Conservation (phyloP, 805 yeast species). For the Grigorovia humatica region DNA sequence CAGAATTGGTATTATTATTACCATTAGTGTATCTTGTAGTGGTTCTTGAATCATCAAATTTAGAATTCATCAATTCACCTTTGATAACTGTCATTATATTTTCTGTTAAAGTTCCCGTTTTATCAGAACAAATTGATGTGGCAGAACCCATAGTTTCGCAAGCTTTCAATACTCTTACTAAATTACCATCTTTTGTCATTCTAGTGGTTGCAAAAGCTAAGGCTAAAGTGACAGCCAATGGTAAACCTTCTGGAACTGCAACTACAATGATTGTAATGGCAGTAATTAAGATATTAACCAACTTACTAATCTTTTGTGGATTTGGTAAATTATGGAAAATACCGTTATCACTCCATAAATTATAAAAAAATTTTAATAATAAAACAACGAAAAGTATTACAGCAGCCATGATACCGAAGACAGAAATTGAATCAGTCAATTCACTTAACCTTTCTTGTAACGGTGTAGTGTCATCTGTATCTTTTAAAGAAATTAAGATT, state of each 20-base stretch:
- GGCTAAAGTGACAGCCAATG: slow-evolving; percentile 93
- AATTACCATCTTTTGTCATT: slow-evolving; percentile 92
- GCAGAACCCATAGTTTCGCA: slow-evolving; percentile 99
- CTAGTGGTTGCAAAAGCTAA: slow-evolving; percentile 96
- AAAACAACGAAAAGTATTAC: slow-evolving; percentile 68
- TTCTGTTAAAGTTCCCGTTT: slow-evolving; percentile 91
- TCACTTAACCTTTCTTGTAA: slow-evolving; percentile 70
- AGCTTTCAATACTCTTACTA: slow-evolving; percentile 85
- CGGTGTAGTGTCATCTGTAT: slow-evolving; percentile 79
- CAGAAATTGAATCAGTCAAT: slow-evolving; percentile 90
- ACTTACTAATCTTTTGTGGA: slow-evolving; percentile 73
- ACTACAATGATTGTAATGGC: slow-evolving; percentile 91
- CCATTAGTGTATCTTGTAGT: neutral
- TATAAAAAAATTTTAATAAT: slow-evolving; percentile 61
- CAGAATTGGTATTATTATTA: slow-evolving; percentile 9
- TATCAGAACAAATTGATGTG: slow-evolving; percentile 86
- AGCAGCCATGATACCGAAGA: slow-evolving; percentile 84
- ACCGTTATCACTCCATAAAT: slow-evolving; percentile 37
- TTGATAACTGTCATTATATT: slow-evolving; percentile 85
- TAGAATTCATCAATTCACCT: slow-evolving; percentile 53
- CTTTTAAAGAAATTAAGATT: slow-evolving; percentile 70
- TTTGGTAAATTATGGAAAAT: slow-evolving; percentile 36
- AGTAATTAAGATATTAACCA: slow-evolving; percentile 77
- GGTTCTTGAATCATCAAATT: slow-evolving; percentile 37
- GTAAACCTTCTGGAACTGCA: slow-evolving; percentile 99